Percentiles rank a stretch among this genome's conserved stretches.
phyloP scores from a whole-genome alignment of 768 basidiomycete genomes.

The Russula sp. region DNA sequence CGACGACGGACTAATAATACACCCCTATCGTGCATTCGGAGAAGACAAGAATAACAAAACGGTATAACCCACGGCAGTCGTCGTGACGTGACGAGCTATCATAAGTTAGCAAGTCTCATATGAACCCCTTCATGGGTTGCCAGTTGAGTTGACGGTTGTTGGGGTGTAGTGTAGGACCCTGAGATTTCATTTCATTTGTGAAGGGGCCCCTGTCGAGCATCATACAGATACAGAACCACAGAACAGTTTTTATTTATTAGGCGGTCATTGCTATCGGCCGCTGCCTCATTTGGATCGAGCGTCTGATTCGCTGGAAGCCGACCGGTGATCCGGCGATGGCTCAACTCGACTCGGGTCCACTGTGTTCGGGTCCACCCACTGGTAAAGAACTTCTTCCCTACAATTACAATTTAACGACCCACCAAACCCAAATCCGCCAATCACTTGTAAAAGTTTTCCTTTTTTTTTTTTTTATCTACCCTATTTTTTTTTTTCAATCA shows the following conservation, averaged over 20 bases:
- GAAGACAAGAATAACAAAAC: not conserved
- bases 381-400: too few species aligned
- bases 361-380: too few species aligned
- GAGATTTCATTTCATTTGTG: too few species aligned
- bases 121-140: not conserved
- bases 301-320: not conserved
- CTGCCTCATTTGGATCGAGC: not conserved
- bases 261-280: not conserved
- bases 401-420: not conserved
- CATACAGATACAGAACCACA: too few species aligned
- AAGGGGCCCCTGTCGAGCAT: not conserved
- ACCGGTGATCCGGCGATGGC: not conserved
- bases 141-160: not conserved
- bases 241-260: not conserved
- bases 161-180: too few species aligned
- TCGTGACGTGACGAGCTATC: not conserved
- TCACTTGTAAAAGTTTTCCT: not conserved
- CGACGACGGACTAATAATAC: too few species aligned
- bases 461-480: not conserved
- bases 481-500: not conserved
- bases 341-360: not conserved
- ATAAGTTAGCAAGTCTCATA: too few species aligned
- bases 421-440: slow-evolving; percentile 1
- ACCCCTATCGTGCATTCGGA: not conserved
- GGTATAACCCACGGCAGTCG: not conserved